Percentiles rank a stretch among this genome's conserved stretches.
Evolutionary conservation across 2,329 filamentous ascomycete species (phyloP).

Genomic region (Ramularia collo-cygni): DNA sequence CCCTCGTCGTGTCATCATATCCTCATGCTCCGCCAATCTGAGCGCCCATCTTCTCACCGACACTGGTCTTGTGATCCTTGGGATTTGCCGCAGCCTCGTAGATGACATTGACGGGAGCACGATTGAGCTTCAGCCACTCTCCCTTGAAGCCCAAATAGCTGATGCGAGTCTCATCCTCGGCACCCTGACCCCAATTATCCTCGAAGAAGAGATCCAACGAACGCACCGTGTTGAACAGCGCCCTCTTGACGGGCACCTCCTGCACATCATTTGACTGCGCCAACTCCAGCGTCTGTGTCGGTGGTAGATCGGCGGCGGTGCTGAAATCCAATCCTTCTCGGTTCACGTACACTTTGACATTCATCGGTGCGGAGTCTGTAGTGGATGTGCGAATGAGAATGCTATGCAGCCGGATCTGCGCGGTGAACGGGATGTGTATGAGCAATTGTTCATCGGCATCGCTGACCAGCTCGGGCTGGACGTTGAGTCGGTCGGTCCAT

Average conservation of each 20-base stretch:
- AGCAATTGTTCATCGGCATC: conserved; percentile 91
- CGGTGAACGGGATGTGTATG: conserved; percentile 90
- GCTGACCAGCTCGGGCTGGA: conserved; percentile 70
- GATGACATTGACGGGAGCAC: conserved; percentile 75
- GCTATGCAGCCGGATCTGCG: conserved; percentile 85
- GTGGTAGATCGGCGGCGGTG: conserved; percentile 50
- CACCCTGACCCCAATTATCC: conserved; percentile 73
- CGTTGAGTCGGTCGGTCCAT: conserved; percentile 71
- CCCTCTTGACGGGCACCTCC: conserved; percentile 81
- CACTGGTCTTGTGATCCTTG: conserved; percentile 62
- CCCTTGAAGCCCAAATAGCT: conserved; percentile 89
- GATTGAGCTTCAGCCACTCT: conserved; percentile 80
- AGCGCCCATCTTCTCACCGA: conserved; percentile 28
- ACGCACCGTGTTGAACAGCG: conserved; percentile 79
- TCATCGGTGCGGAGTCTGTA: conserved; percentile 65
- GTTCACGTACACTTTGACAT: conserved; percentile 83
- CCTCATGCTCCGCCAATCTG: conserved; percentile 28
- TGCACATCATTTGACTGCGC: conserved; percentile 74
- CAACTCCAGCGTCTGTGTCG: conserved; percentile 71
- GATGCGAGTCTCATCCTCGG: conserved; percentile 71
- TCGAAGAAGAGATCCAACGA: conserved; percentile 79
- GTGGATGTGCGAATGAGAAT: conserved; percentile 77
- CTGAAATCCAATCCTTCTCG: conserved; percentile 79
- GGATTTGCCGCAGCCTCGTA: conserved; percentile 95
- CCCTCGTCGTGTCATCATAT: no score